Base-by-base conservation (phyloP, 148 eudicot species). In the Dianthus caryophyllus region DNA sequence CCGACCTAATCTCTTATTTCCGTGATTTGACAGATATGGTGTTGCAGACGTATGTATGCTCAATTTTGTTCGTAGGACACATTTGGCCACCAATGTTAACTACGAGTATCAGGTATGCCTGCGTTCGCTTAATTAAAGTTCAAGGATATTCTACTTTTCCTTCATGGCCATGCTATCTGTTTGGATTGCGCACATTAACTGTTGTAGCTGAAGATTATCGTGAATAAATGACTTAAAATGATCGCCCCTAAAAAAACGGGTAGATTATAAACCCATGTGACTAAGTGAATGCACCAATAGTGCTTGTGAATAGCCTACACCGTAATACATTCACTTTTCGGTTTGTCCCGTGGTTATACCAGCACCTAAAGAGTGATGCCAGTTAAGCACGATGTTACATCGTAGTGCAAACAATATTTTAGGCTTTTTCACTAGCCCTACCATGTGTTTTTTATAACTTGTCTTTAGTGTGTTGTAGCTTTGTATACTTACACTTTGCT, bases 101-200 rank as follows among this genome's bases (percentile, higher is more conserved):
- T 21, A 21, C 8, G 20, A 0, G 41, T 21, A 20, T 61, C 25
- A 39, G 21, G 29, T 24, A 53, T 29, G 20, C 1, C 7, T 58
- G 8, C 39, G 16, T 30, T 36, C 29, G n/a, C 6, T 58, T 14
- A 5, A 21, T 22, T 31, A 27, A 14, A 58, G 12, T 57, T 57
- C 16, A 57, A 17, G 38, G 38, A 31, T 5, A 22, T 30, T 50
- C n/a, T 36, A 58, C 62, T 30, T 20, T 21, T 22, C 49, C 39
- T 27, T 61, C 49, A 39, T 61, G 17, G 18, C 22, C 65, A 41
- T 31, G n/a, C n/a, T n/a, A n/a, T n/a, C n/a, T n/a, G n/a, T n/a
- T n/a, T n/a, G 18, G 54, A n/a, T 50, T 50, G 54, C 25, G 61
- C 61, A 56, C 61, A 27, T 58, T 6, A 31, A 30, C 17, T 31